Evolutionary conservation across 192 early-diverging fungal species (phyloP).

Genomic region (Entomortierella chlamydospora): DNA sequence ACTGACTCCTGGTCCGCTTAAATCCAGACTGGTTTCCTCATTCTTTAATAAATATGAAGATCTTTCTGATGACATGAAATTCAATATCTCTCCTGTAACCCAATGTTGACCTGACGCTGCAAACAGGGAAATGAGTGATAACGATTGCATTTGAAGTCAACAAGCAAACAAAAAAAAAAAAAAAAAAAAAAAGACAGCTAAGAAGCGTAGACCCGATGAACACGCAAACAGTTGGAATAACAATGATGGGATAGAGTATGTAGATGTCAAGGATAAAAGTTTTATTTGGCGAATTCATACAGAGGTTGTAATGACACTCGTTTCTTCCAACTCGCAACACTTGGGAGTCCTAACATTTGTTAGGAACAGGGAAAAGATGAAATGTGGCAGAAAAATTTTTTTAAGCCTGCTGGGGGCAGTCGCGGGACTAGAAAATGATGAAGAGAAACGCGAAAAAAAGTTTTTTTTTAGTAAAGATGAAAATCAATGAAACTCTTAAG

Average conservation of each 20-base stretch:
- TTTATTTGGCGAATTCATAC: constrained; percentile 7
- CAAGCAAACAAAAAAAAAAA: too few species aligned
- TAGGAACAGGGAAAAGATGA: constrained; percentile 8
- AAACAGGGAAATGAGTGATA: too few species aligned
- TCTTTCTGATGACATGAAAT: constrained; percentile 16
- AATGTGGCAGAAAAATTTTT: not conserved
- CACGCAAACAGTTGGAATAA: too few species aligned
- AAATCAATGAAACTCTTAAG: too few species aligned
- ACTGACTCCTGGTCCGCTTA: constrained; percentile 41
- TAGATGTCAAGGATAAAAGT: constrained; percentile 8
- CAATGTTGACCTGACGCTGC: too few species aligned
- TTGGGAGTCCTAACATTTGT: constrained; percentile 24
- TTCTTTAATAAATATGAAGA: not conserved
- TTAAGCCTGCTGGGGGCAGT: constrained; percentile 54
- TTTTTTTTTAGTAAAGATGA: too few species aligned
- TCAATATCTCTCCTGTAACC: not conserved
- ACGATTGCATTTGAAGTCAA: too few species aligned
- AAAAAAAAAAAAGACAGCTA: not conserved
- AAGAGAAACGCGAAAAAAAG: not conserved
- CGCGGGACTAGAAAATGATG: constrained; percentile 29
- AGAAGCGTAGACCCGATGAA: too few species aligned
- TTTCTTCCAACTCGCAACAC: constrained; percentile 52
- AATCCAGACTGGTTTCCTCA: constrained; percentile 10
- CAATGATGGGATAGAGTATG: too few species aligned
- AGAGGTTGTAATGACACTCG: not conserved